Base-by-base conservation (phyloP, 2,329 filamentous ascomycete genomes). In the Colletotrichum sp. region DNA sequence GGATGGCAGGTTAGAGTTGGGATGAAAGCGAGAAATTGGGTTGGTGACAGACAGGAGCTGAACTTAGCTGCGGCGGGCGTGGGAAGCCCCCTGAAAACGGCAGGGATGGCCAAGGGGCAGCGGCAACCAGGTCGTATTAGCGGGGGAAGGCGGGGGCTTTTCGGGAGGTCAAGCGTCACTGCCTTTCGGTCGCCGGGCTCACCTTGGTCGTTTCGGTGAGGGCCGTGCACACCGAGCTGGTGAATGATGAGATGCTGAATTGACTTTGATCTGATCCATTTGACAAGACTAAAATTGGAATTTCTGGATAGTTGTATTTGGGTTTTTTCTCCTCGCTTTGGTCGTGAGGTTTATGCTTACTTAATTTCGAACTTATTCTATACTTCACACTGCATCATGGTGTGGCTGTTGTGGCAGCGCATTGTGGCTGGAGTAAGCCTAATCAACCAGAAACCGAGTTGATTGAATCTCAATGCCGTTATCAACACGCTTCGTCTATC, bases 11-110 rank as follows among this genome's bases (percentile, higher is more conserved):
- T 55, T 8, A n/a, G 66, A 72, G 72, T 32, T 67, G 61, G 62
- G 72, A 72, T 38, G 72, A 73, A 55, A 73, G 43, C 69, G 34
- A 24, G 24, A 56, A 21, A 32, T 66, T 43, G 30, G 61, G 60
- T 36, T 28, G 67, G 68, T 74, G 72, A 74, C 60, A 74, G 67
- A 56, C 70, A 73, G 69, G 12, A 26, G 43, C 64, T 66, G 64
- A 36, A 73, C 67, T 75, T 67, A 68, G 73, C 60, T 36, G 64
- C 13, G n/a, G 9, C 18, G 21, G 30, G 70, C 73, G 61, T 72
- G 73, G 69, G 30, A 64, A 38, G 21, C 36, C 61, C 73, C 73
- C 73, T 73, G 70, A 66, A 67, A 67, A 30, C 24, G 70, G 68
- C 58, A 70, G 71, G 66, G 66, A 34, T 70, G 70, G 38, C 15